Percentiles rank a stretch among this genome's conserved stretches.
These are phyloP conservation scores for Paulownia fortunei DNA, from an alignment of 257 asterid species.

Conservation along the genomic window DNA sequence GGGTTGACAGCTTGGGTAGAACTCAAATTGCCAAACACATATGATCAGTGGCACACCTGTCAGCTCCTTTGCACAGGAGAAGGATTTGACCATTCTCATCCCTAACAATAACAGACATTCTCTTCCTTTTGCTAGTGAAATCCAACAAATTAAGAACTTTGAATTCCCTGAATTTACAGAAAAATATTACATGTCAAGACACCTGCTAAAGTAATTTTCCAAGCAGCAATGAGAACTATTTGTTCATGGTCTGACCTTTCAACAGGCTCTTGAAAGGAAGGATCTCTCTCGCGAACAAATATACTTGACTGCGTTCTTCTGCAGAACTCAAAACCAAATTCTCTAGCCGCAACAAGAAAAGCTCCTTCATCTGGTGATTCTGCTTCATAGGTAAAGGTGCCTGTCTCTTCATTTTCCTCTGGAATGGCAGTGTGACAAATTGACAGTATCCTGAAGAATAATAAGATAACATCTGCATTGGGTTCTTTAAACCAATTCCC, in stretches of 20 bases:
- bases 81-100: conserved; percentile 82
- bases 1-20: background rate
- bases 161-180: conserved; percentile 74
- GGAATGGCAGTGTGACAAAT: conserved; percentile 98
- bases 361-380: conserved; percentile 98
- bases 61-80: conserved; percentile 99
- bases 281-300: conserved; percentile 77
- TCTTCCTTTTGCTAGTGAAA: conserved; percentile 98
- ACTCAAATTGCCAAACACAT: conserved; percentile 2
- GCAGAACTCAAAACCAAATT: conserved; percentile 94
- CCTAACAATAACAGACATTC: conserved; percentile 90
- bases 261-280: conserved; percentile 67
- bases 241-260: conserved; percentile 67
- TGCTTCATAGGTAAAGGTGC: conserved; percentile 76
- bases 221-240: background rate
- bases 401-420: conserved; percentile 79
- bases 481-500: conserved; percentile 89
- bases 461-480: conserved; percentile 58
- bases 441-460: conserved; percentile 83
- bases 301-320: conserved; percentile 90
- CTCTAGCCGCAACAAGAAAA: conserved; percentile 97
- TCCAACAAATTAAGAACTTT: conserved; percentile 95
- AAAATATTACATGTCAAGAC: conserved; percentile 25
- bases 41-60: conserved; percentile 60
- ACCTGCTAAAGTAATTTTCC: background rate